Conservation (phyloP, 2,329 filamentous ascomycete species). For the Colletotrichum liaoningense region DNA sequence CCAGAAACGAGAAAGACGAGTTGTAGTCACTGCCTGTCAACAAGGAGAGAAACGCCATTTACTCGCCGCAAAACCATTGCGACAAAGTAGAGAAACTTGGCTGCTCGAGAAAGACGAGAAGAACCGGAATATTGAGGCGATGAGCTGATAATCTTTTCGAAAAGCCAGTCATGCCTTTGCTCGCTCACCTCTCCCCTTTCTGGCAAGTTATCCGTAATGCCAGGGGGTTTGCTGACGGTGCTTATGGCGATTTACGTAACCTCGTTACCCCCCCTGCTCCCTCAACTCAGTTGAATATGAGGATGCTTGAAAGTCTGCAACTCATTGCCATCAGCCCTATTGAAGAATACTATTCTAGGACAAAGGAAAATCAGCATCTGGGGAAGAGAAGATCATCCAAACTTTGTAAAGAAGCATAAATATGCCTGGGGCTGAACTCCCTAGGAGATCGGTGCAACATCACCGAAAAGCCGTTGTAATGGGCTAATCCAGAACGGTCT, state of each 20-base stretch:
- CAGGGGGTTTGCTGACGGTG: not conserved
- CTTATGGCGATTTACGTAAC: not conserved
- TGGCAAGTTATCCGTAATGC: not conserved
- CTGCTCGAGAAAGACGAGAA: not conserved
- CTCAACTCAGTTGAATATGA: not conserved
- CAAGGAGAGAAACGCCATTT: not conserved
- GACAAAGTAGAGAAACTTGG: not conserved
- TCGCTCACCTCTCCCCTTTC: not conserved
- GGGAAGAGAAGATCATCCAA: no score
- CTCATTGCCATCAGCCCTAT: not conserved
- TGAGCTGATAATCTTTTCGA: not conserved
- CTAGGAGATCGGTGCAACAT: not conserved
- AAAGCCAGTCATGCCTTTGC: not conserved
- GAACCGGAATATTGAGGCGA: not conserved
- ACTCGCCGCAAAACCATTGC: not conserved
- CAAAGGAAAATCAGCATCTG: not conserved
- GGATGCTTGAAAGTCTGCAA: not conserved
- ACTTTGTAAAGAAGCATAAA: not conserved
- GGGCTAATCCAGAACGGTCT: not conserved
- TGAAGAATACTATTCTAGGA: not conserved
- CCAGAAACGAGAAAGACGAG: not conserved
- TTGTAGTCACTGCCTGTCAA: not conserved
- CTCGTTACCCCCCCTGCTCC: not conserved
- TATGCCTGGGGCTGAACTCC: not conserved
- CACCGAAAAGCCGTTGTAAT: not conserved